Evolutionary conservation across 1,284 basidiomycete genomes (phyloP), one percentile per base, ranked within the genome.

Genomic region (Malassezia equina): DNA sequence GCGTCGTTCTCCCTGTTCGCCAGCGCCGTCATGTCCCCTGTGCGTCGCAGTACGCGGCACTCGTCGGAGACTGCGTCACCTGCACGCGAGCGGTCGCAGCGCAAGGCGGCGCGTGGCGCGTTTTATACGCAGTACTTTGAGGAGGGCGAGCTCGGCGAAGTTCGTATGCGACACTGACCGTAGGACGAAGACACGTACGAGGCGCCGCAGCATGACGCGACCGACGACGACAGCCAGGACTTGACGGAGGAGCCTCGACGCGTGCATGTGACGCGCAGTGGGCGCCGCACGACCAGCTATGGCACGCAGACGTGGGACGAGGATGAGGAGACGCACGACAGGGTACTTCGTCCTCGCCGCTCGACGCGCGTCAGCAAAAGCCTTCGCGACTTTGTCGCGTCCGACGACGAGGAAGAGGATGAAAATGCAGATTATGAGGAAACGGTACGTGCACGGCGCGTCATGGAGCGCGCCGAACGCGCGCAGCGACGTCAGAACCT

Each of bases 381-480:
- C 12, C 52, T 67, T 13, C 61, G 48, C n/a, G 65, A 61, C 42
- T 69, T 68, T 41, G 66, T 70, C 13, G 67, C 63, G 8, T 42
- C 51, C 7, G 63, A 68, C 31, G 66, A 69, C 45, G 65, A 66
- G 23, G 65, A 61, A 17, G 60, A 66, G 46, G 61, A 63, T 47
- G 64, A 62, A 23, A 63, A 61, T 40, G 66, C 63, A 24, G 63
- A 62, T 33, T 61, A 47, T 42, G 59, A 27, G 28, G 48, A 57
- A 34, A 52, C 57, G 9, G 23, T 52, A 25, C 55, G 45, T 12
- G 44, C 59, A 49, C 19, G 46, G 45, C 29, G 31, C 19, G 47
- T 47, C 1, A 12, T 19, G 7, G 59, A 58, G 32, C 60, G 58
- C 3, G 39, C 42, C 2, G 28, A 29, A 36, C 51, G 52, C 13